These are phyloP conservation scores for Aspergillus indologenus DNA, from an alignment of 495 filamentous ascomycete genomes.

Conservation along the genomic window DNA sequence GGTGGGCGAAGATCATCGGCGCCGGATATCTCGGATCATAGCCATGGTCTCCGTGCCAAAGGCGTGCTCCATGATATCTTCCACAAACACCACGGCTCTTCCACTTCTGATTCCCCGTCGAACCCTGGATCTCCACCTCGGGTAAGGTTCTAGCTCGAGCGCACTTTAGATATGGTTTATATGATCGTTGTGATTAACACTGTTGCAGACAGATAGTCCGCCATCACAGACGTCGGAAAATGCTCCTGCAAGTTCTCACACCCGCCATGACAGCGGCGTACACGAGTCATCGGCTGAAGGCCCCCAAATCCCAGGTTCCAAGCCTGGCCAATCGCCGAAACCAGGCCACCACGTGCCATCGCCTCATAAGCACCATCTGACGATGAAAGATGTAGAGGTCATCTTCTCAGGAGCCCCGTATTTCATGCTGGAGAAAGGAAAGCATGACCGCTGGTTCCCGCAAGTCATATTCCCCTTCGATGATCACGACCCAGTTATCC, in stretches of 20 bases:
- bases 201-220: background rate
- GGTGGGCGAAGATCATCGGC: constrained; percentile 12
- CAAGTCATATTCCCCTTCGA: constrained; percentile 70
- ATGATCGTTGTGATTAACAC: background rate
- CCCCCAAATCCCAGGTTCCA: background rate
- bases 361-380: constrained; percentile 32
- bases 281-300: background rate
- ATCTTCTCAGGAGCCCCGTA: constrained; percentile 77
- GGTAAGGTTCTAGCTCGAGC: background rate
- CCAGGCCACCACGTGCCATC: background rate
- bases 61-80: constrained; percentile 31
- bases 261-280: constrained; percentile 4
- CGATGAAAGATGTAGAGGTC: constrained; percentile 59
- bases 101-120: background rate
- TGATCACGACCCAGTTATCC: constrained; percentile 54
- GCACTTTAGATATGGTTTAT: background rate
- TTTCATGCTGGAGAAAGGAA: constrained; percentile 54
- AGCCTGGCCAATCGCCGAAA: background rate
- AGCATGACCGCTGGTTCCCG: constrained; percentile 56
- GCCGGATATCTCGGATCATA: constrained; percentile 7
- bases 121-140: background rate
- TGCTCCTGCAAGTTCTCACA: background rate
- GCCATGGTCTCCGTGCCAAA: constrained; percentile 6
- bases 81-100: constrained; percentile 22
- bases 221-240: background rate